Percentiles rank a stretch among this genome's conserved stretches.
Conservation (phyloP, 1,284 basidiomycete genomes). For the Apiotrichum brassicae region DNA sequence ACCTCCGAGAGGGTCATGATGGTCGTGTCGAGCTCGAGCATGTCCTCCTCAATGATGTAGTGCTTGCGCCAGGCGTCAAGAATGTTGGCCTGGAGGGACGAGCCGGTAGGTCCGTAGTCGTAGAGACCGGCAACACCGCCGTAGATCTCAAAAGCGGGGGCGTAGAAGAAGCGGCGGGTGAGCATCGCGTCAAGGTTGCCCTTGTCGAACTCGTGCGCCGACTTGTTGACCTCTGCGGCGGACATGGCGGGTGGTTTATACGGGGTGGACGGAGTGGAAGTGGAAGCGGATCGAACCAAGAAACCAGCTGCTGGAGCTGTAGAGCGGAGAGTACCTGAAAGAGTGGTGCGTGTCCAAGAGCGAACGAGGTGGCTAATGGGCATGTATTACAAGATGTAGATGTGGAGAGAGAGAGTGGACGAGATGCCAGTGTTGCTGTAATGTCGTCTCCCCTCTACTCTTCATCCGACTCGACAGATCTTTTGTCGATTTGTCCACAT, state of each 20-base stretch:
- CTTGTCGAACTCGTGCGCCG: conserved; percentile 85
- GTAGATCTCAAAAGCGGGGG: conserved; percentile 97
- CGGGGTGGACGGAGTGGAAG: not conserved
- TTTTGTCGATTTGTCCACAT: too few species aligned
- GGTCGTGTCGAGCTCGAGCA: conserved; percentile 98
- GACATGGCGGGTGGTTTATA: conserved; percentile 10
- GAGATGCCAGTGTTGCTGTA: too few species aligned
- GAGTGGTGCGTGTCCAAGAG: conserved; percentile 14
- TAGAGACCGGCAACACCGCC: conserved; percentile 94
- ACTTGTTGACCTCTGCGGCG: conserved; percentile 61
- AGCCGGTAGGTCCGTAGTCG: conserved; percentile 93
- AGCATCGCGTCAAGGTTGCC: conserved; percentile 76
- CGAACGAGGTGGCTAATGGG: conserved; percentile 8
- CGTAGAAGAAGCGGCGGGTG: conserved; percentile 93
- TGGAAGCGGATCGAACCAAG: not conserved
- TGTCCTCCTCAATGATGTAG: conserved; percentile 97
- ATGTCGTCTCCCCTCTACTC: too few species aligned
- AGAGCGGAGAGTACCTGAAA: not conserved
- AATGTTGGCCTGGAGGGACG: conserved; percentile 93
- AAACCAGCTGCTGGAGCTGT: too few species aligned
- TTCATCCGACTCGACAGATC: too few species aligned
- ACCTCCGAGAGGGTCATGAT: conserved; percentile 94
- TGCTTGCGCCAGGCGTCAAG: conserved; percentile 95
- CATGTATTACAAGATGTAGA: conserved; percentile 6
- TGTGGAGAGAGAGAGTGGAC: not conserved